phyloP scores from a whole-genome alignment of 208 protist genomes.

The Phytomonas sp. region DNA sequence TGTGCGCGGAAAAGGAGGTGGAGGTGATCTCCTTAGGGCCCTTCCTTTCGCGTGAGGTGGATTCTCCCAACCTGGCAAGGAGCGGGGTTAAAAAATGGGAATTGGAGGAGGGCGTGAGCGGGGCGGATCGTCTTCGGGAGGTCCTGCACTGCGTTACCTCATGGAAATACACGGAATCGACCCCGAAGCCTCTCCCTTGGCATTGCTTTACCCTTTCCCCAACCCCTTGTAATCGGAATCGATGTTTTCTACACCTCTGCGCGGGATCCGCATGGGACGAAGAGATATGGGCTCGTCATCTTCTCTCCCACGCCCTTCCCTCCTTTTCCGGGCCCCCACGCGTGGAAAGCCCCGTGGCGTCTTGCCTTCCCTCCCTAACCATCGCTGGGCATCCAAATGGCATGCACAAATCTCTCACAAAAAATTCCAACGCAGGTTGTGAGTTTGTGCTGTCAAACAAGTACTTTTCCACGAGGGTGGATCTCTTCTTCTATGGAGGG shows the following conservation, averaged over 20 bases:
- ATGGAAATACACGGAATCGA: constrained; percentile 5
- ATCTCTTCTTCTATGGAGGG: constrained; percentile 7
- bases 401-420: too few species aligned
- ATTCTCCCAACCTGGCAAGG: neutral
- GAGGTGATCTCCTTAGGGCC: constrained; percentile 22
- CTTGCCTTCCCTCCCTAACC: neutral
- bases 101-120: constrained; percentile 13
- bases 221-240: neutral
- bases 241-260: constrained; percentile 17
- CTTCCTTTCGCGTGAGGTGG: neutral
- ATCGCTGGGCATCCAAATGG: neutral
- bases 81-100: too few species aligned
- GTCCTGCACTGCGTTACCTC: constrained; percentile 38
- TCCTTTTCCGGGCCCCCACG: neutral
- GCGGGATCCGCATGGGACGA: constrained; percentile 24
- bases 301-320: constrained; percentile 12
- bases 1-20: constrained; percentile 27
- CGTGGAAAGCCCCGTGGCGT: neutral
- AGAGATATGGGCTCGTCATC: constrained; percentile 22
- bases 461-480: constrained; percentile 29
- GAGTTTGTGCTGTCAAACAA: constrained; percentile 12
- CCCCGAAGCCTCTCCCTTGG: neutral
- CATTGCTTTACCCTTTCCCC: neutral
- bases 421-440: neutral
- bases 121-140: constrained; percentile 42